Conservation (phyloP, 2,329 filamentous ascomycete species). For the Sclerotinia trifoliorum region DNA sequence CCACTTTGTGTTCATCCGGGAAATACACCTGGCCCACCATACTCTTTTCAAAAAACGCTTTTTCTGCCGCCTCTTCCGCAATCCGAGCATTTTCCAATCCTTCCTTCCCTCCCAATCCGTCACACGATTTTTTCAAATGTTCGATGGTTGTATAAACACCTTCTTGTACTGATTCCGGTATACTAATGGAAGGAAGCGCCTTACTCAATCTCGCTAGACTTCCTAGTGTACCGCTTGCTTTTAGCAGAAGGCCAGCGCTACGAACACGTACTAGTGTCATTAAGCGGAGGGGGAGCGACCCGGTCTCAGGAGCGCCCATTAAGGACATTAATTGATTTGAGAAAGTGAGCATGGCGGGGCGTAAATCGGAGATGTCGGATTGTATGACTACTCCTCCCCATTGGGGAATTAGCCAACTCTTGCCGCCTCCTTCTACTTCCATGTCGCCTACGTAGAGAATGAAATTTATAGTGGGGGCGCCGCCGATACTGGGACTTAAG, state of each 20-base stretch:
- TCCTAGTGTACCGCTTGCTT: conserved; percentile 90
- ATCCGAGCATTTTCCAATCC: conserved; percentile 79
- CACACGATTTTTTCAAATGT: conserved; percentile 75
- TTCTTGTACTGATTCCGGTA: conserved; percentile 80
- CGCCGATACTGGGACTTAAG: conserved; percentile 87
- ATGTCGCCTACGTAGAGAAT: conserved; percentile 78
- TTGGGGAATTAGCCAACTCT: conserved; percentile 88
- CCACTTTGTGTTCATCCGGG: conserved; percentile 96
- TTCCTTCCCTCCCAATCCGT: conserved; percentile 61
- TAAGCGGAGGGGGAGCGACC: conserved; percentile 80
- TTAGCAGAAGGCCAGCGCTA: conserved; percentile 79
- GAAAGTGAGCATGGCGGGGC: conserved; percentile 82
- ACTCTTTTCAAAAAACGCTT: conserved; percentile 96
- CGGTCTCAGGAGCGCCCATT: conserved; percentile 77
- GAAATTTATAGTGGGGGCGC: conserved; percentile 93
- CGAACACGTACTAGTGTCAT: conserved; percentile 83
- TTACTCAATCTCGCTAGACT: conserved; percentile 82
- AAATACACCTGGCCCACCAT: conserved; percentile 99
- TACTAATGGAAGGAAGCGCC: conserved; percentile 85
- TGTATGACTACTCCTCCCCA: conserved; percentile 77
- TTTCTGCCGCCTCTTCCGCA: conserved; percentile 85
- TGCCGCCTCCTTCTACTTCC: conserved; percentile 49
- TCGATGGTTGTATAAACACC: conserved; percentile 77
- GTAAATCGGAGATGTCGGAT: conserved; percentile 62
- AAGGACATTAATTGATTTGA: conserved; percentile 86